Percentiles rank a stretch among this genome's conserved stretches.
phyloP scores from a whole-genome alignment of 2,329 filamentous ascomycete genomes.

The Chaetomiaceae sp. region DNA sequence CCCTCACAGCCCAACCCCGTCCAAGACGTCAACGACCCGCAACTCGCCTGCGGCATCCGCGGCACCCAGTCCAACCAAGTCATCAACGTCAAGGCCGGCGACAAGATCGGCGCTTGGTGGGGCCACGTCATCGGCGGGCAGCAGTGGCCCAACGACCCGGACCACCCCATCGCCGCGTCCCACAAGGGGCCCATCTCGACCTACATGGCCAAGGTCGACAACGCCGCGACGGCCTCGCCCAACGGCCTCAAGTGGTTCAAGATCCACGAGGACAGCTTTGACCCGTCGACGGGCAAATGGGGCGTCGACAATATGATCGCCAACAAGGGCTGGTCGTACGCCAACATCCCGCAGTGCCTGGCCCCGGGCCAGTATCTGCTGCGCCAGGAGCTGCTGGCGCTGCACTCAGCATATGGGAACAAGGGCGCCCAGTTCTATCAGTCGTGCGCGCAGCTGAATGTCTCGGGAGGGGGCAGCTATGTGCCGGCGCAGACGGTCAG shows the following conservation, averaged over 20 bases:
- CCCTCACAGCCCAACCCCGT: neutral
- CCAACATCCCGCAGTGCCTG: neutral
- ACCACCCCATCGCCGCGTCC: neutral
- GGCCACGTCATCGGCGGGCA: neutral
- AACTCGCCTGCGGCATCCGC: neutral
- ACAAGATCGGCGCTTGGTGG: neutral
- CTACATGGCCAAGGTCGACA: neutral
- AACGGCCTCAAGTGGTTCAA: neutral
- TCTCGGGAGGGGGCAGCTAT: neutral
- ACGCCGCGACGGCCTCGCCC: neutral
- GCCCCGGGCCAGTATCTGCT: neutral
- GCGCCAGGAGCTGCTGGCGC: neutral
- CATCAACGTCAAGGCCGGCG: neutral
- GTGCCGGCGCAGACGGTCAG: neutral
- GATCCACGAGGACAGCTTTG: neutral
- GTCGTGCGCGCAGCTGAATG: neutral
- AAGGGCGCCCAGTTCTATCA: neutral
- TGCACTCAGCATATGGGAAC: neutral
- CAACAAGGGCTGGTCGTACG: neutral
- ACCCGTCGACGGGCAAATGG: neutral
- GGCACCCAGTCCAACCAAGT: neutral
- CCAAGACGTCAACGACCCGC: neutral
- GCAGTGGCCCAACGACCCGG: neutral
- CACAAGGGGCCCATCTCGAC: slow-evolving; percentile 6
- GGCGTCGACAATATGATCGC: neutral